These are phyloP conservation scores for Fusarium sacchari DNA, from an alignment of 2,329 filamentous ascomycete species.

Conservation along the genomic window DNA sequence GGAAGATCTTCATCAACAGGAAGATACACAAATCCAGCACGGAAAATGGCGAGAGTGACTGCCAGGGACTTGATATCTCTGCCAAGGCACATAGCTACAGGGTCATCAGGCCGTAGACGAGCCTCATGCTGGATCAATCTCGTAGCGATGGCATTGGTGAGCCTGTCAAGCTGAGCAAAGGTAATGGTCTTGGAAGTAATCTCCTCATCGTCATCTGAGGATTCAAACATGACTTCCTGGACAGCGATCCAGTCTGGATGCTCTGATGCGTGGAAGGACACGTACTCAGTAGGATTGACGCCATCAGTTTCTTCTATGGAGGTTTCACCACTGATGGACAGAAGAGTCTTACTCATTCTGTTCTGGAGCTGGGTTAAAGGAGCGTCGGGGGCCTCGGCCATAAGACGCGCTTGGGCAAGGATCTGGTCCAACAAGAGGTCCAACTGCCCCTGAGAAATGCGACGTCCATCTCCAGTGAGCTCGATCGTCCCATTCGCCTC, in stretches of 20 bases:
- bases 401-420: background rate
- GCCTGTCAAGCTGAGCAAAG: background rate
- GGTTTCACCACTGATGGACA: background rate
- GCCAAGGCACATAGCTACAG: slow-evolving; percentile 5
- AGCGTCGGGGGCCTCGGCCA: background rate
- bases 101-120: background rate
- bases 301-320: rapidly evolving
- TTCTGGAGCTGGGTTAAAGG: slow-evolving; percentile 2
- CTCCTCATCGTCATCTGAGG: background rate
- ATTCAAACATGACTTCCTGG: slow-evolving; percentile 6
- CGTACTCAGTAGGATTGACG: background rate
- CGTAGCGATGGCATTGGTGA: background rate
- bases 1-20: slow-evolving; percentile 9
- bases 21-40: slow-evolving; percentile 3
- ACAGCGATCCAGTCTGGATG: slow-evolving; percentile 19
- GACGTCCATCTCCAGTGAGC: slow-evolving; percentile 21
- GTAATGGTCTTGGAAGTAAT: slow-evolving; percentile 1
- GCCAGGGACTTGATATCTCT: slow-evolving; percentile 17
- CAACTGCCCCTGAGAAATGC: slow-evolving; percentile 12
- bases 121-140: background rate
- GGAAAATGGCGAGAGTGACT: slow-evolving; percentile 19
- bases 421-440: slow-evolving; percentile 13
- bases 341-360: background rate
- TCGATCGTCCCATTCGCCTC: background rate
- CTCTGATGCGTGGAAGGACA: background rate